Evolutionary conservation across 2,329 filamentous ascomycete species (phyloP).

Genomic region (Escovopsis sp.): DNA sequence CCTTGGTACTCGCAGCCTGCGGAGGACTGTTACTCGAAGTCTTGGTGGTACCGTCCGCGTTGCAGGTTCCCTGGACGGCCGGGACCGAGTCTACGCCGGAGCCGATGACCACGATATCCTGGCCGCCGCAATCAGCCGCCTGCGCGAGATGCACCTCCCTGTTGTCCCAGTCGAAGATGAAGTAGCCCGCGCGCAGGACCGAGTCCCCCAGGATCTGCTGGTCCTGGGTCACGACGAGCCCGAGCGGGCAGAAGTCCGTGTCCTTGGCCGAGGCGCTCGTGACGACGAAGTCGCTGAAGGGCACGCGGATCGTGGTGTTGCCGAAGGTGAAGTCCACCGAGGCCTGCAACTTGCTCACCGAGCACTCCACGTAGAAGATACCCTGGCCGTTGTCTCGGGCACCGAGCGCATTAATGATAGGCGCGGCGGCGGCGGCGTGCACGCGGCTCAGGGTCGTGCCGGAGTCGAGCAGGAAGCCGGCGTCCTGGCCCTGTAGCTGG

Average conservation of each 20-base stretch:
- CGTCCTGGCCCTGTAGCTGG: constrained; percentile 15
- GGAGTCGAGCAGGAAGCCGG: constrained; percentile 34
- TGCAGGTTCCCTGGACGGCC: constrained; percentile 19
- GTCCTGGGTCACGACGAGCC: constrained; percentile 22
- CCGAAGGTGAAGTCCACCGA: constrained; percentile 35
- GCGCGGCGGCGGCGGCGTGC: constrained; percentile 24
- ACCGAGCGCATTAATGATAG: constrained; percentile 27
- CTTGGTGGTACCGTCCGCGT: constrained; percentile 13
- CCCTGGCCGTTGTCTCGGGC: constrained; percentile 24
- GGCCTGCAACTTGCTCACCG: constrained; percentile 18
- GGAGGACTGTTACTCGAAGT: too few relatives aligned
- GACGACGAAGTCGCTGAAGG: constrained; percentile 34
- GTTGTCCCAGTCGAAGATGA: constrained; percentile 32
- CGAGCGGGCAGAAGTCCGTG: constrained; percentile 24
- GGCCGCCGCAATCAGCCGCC: constrained; percentile 23
- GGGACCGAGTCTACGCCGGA: constrained; percentile 18
- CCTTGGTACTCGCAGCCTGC: constrained; percentile 1
- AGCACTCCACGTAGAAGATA: constrained; percentile 30
- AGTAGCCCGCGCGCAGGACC: constrained; percentile 28
- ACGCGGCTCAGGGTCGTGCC: constrained; percentile 35
- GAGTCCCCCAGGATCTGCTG: constrained; percentile 29
- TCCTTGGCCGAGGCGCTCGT: constrained; percentile 8
- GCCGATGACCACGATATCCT: constrained; percentile 22
- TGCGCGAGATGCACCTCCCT: constrained; percentile 24
- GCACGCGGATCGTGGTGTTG: constrained; percentile 24